Conservation (phyloP, 2,329 filamentous ascomycete species). For the Xylariaceae sp. region DNA sequence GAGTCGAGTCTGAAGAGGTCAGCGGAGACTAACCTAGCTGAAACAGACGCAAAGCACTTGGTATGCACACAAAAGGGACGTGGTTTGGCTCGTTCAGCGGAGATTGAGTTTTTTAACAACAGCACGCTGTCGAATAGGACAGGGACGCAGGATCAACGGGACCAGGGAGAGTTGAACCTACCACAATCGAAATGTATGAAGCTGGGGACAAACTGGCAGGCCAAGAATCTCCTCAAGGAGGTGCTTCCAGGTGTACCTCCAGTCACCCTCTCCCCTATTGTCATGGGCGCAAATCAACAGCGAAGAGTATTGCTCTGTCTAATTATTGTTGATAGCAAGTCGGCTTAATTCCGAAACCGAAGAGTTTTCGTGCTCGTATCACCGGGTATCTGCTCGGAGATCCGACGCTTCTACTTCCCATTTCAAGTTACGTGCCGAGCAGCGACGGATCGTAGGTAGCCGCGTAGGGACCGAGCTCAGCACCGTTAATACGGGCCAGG, state of each 20-base stretch:
- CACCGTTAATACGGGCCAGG: no score
- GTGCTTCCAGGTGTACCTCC: no score
- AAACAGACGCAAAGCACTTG: background rate
- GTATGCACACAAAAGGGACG: background rate
- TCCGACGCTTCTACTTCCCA: background rate
- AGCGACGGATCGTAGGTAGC: background rate
- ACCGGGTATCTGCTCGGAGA: background rate
- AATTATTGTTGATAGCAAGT: no score
- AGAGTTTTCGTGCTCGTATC: background rate
- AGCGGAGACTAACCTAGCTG: background rate
- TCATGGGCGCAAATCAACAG: no score
- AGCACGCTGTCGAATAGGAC: background rate
- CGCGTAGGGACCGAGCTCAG: background rate
- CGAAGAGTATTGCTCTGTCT: no score
- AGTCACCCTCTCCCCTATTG: no score
- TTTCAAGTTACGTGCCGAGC: background rate
- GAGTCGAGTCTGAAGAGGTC: background rate
- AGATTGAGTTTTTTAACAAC: background rate
- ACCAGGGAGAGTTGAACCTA: background rate
- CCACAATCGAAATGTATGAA: background rate
- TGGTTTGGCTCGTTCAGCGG: background rate
- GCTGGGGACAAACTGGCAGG: background rate
- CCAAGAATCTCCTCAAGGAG: no score
- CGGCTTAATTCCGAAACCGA: background rate
- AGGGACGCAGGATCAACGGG: background rate